Percentiles rank a stretch among this genome's conserved stretches.
Conservation (phyloP, 306 rosid species). For the Prunus mume region DNA sequence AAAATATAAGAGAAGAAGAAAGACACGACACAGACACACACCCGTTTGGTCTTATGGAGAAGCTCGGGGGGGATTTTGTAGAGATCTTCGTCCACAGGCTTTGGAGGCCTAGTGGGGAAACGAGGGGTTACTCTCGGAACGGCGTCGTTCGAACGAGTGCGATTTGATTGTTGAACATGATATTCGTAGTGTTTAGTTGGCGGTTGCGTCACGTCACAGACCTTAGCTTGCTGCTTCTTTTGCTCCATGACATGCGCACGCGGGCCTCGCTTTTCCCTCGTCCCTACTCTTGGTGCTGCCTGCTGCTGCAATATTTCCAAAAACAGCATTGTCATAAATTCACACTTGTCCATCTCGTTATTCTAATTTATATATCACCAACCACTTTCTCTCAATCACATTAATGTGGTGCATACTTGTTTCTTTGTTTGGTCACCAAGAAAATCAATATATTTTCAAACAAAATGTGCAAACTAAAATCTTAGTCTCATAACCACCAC, state of each 20-base stretch:
- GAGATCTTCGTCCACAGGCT: slow-evolving; percentile 89
- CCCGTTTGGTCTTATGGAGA: slow-evolving; percentile 63
- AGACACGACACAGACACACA: not conserved
- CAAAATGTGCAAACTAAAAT: no score
- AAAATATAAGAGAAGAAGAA: not conserved
- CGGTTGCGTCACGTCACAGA: slow-evolving; percentile 59
- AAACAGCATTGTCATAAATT: no score
- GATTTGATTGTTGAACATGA: not conserved
- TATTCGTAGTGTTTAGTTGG: slow-evolving; percentile 24
- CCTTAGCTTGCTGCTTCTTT: slow-evolving; percentile 42
- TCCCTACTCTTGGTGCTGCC: slow-evolving; percentile 19
- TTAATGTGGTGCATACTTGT: not conserved
- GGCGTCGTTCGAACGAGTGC: slow-evolving; percentile 20
- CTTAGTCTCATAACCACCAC: no score
- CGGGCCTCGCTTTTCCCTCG: slow-evolving; percentile 41
- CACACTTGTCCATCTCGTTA: not conserved
- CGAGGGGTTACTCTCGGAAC: slow-evolving; percentile 29
- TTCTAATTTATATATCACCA: not conserved
- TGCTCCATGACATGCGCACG: slow-evolving; percentile 35
- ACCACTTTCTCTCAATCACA: not conserved
- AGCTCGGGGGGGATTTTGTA: slow-evolving; percentile 86
- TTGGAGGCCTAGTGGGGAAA: slow-evolving; percentile 34
- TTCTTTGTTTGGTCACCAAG: not conserved
- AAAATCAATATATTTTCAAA: not conserved
- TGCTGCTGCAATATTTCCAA: slow-evolving; percentile 11